These are phyloP conservation scores for Haplographium delicatum DNA, from an alignment of 495 filamentous ascomycete species.

Conservation along the genomic window DNA sequence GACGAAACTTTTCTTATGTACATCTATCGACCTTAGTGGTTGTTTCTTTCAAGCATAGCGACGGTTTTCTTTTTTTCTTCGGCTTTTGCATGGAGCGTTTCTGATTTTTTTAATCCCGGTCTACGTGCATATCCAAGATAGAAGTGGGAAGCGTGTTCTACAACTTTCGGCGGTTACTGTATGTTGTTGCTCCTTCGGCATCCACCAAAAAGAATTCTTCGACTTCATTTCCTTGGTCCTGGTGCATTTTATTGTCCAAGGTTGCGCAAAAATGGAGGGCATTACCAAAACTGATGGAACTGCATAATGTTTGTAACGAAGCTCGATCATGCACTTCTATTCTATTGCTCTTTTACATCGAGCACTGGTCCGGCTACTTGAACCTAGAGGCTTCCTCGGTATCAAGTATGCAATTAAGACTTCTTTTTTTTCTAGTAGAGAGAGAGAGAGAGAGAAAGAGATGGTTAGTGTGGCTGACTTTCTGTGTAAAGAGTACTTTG, in stretches of 20 bases:
- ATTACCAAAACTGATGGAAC: too few relatives aligned
- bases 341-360: constrained; percentile 1
- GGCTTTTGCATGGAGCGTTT: constrained; percentile 16
- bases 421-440: constrained; percentile 2
- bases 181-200: constrained; percentile 5
- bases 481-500: background rate
- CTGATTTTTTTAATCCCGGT: constrained; percentile 3
- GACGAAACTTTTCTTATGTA: constrained; percentile 18
- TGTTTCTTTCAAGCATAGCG: constrained; percentile 25
- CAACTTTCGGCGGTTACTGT: constrained; percentile 9
- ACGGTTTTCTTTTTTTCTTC: constrained; percentile 18
- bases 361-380: too few relatives aligned
- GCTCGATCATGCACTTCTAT: background rate
- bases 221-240: constrained; percentile 1
- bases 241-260: background rate
- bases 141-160: constrained; percentile 5
- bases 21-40: constrained; percentile 11
- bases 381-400: too few relatives aligned
- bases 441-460: too few relatives aligned
- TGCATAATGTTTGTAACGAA: constrained; percentile 21
- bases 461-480: background rate
- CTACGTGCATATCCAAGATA: constrained; percentile 8
- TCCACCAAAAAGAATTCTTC: constrained; percentile 11
- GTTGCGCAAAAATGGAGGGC: too few relatives aligned
- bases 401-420: too few relatives aligned